Evolutionary conservation across 805 yeast species (phyloP), one percentile per base, ranked within the genome.

Genomic region (Komagataella pastoris): DNA sequence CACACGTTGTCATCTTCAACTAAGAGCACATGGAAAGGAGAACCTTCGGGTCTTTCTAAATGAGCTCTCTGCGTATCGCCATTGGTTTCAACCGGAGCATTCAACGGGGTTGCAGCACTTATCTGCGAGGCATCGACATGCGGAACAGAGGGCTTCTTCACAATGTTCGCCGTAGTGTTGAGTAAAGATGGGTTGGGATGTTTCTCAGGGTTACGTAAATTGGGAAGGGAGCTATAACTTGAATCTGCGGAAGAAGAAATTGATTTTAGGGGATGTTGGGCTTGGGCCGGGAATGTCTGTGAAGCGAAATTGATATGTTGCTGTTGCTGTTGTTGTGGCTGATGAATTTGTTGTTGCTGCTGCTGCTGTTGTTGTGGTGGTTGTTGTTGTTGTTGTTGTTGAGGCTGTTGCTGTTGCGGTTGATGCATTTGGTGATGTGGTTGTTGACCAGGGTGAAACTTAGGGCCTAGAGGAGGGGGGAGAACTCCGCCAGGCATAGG

Each of bases 1-100:
- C 96, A 85, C 44, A 85, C 87, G 45, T 77, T 79, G 64, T 84
- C 95, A 65, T 85, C 95, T 65, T 85, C 95, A 14, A 85, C 93
- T 23, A 86, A 65, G 46, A 85, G 67, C 3, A 85, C 91, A 60
- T 83, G 89, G 63, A 83, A 80, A 21, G 63, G 63, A 1, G 69
- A 63, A 2, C 67, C 68, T 3, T 60, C 52, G 3, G 70, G 70
- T 50, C 70, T 57, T 23, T 61, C 44, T 14, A 47, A 24, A 14
- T 44, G 48, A 24, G 14, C 40, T 10, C 40, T 30, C 40, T 30
- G 40, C 12, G 40, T 14, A 30, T 30, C 40, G 8, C 40, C 40
- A 30, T 30, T 30, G 8, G 40, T 3, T 5, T 30, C 40, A n/a
- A 30, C 40, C 2, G 40, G 40, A 1, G 40, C 40, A 10, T 30